Conservation (phyloP, 73 alveolate species). For the Tetrahymena borealis region DNA sequence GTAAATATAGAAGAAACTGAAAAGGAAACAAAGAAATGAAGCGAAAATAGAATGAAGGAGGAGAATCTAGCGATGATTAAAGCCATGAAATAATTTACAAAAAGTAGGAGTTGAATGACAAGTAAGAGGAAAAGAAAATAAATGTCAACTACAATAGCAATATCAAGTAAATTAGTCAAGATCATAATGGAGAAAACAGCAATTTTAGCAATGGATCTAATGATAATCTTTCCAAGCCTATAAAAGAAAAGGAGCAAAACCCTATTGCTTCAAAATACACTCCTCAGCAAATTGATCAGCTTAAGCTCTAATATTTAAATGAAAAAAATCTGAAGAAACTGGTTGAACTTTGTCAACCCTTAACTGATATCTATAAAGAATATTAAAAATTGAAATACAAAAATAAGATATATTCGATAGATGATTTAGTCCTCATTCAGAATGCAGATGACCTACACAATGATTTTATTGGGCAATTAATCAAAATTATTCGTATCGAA, state of each 20-base stretch:
- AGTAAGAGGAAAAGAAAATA: neutral
- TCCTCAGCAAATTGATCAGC: neutral
- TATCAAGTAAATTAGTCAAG: neutral
- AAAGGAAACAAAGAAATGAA: neutral
- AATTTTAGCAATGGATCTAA: neutral
- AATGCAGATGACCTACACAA: neutral
- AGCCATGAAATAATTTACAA: neutral
- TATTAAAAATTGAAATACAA: neutral
- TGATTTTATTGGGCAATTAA: neutral
- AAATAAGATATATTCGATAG: neutral
- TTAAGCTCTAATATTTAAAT: neutral
- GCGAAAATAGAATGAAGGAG: neutral
- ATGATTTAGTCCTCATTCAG: neutral
- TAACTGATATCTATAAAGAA: neutral
- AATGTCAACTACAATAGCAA: neutral
- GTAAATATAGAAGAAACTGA: neutral
- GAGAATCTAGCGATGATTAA: neutral
- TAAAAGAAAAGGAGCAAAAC: neutral
- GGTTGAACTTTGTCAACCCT: neutral
- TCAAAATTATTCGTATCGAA: neutral
- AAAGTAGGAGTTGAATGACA: neutral
- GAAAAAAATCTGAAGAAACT: neutral
- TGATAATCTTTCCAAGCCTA: neutral
- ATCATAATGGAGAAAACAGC: neutral
- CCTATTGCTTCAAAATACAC: neutral